Percentiles rank a stretch among this genome's conserved stretches.
Evolutionary conservation across 176 grass and related monocot species (phyloP).

Genomic region (Raddia guianensis): DNA sequence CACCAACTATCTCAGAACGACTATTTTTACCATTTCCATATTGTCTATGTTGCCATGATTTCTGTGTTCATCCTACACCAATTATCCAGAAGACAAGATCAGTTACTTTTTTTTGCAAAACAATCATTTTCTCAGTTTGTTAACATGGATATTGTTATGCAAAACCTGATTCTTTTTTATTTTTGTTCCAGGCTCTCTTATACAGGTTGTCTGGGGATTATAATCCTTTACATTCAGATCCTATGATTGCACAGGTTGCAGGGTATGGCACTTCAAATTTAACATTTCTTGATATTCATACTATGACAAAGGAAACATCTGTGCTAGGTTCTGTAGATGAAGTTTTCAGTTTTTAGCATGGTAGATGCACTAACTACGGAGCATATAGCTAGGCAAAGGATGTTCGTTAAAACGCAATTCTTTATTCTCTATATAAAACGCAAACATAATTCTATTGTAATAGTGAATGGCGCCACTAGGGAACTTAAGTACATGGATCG

Average conservation of each 20-base stretch:
- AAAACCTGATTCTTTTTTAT: slow-evolving; percentile 16
- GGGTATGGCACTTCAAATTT: slow-evolving; percentile 55
- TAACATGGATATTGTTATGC: slow-evolving; percentile 21
- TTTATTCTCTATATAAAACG: background rate
- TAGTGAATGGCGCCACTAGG: background rate
- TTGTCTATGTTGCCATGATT: background rate
- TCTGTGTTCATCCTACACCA: slow-evolving; percentile 11
- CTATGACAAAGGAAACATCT: background rate
- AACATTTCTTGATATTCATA: slow-evolving; percentile 2
- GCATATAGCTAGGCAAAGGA: background rate
- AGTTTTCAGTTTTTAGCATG: slow-evolving; percentile 8
- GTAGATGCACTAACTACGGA: background rate
- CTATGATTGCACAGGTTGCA: slow-evolving; percentile 73
- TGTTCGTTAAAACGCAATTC: background rate
- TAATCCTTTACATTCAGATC: slow-evolving; percentile 96
- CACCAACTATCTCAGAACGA: background rate
- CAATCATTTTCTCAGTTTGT: background rate
- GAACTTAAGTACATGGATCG: background rate
- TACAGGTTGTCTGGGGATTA: slow-evolving; percentile 95
- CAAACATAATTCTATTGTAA: background rate
- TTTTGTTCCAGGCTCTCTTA: slow-evolving; percentile 64
- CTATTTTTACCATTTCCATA: background rate
- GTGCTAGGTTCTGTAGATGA: background rate
- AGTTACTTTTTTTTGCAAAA: background rate
- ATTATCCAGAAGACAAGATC: background rate